A percentile compares a stretch with the other conserved stretches of the same genome.
Evolutionary conservation across 2,329 filamentous ascomycete genomes (phyloP).

Genomic region (Phialophora macrospora): DNA sequence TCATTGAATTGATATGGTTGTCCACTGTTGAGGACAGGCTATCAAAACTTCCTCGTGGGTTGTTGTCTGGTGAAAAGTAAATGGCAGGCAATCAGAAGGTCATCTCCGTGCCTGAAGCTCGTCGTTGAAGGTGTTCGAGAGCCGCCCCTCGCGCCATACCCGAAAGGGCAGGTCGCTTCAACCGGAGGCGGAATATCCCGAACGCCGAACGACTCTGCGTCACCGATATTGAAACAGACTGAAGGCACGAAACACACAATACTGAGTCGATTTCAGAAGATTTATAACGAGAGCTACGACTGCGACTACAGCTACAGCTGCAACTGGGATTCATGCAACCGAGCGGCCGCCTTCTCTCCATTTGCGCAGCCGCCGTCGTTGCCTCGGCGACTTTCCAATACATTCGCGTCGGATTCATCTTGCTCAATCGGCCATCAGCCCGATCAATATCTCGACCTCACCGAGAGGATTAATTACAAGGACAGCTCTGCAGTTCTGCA

Average conservation of each 20-base stretch:
- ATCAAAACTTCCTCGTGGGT: no score
- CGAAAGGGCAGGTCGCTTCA: not conserved
- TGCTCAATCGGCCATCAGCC: slow-evolving; percentile 4
- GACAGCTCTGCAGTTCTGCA: not conserved
- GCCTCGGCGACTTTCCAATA: slow-evolving; percentile 27
- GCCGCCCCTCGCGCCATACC: not conserved
- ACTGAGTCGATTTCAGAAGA: not conserved
- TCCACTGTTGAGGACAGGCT: no score
- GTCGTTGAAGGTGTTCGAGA: no score
- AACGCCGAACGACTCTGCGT: not conserved
- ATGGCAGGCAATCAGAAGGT: no score
- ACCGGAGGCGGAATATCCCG: not conserved
- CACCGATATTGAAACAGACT: not conserved
- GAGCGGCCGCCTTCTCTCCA: slow-evolving; percentile 14
- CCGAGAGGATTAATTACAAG: not conserved
- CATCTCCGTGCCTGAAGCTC: no score
- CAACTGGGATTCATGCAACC: not conserved
- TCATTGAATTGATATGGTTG: no score
- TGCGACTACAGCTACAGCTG: not conserved
- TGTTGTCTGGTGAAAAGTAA: no score
- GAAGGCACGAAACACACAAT: not conserved
- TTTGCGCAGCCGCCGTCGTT: slow-evolving; percentile 25
- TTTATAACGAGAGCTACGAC: not conserved
- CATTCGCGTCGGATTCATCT: slow-evolving; percentile 14
- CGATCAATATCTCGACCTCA: not conserved